These are phyloP conservation scores for Rubia tinctorum DNA, from an alignment of 305 asterid species.

Conservation along the genomic window DNA sequence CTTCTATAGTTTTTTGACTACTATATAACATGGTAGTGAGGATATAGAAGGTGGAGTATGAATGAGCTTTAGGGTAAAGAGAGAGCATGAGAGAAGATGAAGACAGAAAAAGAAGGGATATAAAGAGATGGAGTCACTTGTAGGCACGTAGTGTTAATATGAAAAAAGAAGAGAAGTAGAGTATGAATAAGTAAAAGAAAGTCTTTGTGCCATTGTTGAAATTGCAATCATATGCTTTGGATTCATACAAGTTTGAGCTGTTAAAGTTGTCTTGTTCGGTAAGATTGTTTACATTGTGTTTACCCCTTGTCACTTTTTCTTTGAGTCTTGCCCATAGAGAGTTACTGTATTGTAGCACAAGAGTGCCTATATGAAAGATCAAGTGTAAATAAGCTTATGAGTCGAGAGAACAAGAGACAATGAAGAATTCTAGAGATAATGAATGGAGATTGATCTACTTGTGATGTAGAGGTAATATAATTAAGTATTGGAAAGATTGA, in stretches of 20 bases:
- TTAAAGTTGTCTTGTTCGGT: neutral
- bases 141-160: neutral
- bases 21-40: neutral
- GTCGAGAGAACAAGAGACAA: neutral
- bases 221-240: neutral
- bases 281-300: neutral
- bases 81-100: neutral
- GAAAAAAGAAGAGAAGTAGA: neutral
- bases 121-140: neutral
- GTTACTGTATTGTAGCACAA: too few species aligned
- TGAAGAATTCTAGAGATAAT: neutral
- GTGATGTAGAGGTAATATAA: neutral
- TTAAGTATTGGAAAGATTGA: neutral
- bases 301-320: neutral
- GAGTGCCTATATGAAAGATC: too few species aligned
- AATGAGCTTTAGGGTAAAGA: neutral
- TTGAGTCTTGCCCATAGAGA: too few species aligned
- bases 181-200: neutral
- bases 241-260: neutral
- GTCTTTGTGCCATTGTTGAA: neutral
- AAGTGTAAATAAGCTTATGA: too few species aligned
- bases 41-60: neutral
- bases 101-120: neutral
- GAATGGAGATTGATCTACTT: neutral
- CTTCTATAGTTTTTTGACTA: neutral